These are phyloP conservation scores for Pulveroboletus sp. DNA, from an alignment of 768 basidiomycete species.

Conservation along the genomic window DNA sequence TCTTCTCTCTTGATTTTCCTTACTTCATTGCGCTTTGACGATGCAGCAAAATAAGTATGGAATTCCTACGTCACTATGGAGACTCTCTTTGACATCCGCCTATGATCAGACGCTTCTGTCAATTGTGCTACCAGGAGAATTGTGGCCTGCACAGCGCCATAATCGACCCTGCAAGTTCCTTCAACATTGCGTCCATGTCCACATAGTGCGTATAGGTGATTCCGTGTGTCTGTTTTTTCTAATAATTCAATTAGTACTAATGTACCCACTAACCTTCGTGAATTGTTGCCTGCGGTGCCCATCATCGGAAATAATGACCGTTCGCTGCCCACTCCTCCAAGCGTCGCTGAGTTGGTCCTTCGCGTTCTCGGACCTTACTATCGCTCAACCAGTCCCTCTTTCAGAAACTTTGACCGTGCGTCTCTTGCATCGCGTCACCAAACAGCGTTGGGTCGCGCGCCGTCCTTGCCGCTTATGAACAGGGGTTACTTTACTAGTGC, in stretches of 20 bases:
- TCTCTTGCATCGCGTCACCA: background rate
- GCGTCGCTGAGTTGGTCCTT: slow-evolving; percentile 11
- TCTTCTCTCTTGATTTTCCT: background rate
- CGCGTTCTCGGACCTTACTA: background rate
- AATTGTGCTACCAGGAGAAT: background rate
- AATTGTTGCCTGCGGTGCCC: background rate
- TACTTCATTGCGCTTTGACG: background rate
- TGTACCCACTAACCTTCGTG: background rate
- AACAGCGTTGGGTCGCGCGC: too few species aligned
- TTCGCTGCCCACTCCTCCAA: background rate
- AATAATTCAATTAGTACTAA: slow-evolving; percentile 3
- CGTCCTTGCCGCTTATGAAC: background rate
- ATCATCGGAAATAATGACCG: background rate
- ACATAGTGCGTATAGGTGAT: slow-evolving; percentile 7
- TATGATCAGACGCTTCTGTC: background rate
- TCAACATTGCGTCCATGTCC: background rate
- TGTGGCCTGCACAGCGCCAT: background rate
- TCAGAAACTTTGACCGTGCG: slow-evolving; percentile 3
- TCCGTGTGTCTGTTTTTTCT: background rate
- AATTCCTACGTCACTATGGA: background rate
- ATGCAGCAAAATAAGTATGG: slow-evolving; percentile 15
- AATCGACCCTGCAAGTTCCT: background rate
- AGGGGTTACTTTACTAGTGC: background rate
- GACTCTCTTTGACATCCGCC: background rate
- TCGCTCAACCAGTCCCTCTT: background rate